phyloP scores from a whole-genome alignment of 2,329 filamentous ascomycete species.

The Talaromyces sp. region DNA sequence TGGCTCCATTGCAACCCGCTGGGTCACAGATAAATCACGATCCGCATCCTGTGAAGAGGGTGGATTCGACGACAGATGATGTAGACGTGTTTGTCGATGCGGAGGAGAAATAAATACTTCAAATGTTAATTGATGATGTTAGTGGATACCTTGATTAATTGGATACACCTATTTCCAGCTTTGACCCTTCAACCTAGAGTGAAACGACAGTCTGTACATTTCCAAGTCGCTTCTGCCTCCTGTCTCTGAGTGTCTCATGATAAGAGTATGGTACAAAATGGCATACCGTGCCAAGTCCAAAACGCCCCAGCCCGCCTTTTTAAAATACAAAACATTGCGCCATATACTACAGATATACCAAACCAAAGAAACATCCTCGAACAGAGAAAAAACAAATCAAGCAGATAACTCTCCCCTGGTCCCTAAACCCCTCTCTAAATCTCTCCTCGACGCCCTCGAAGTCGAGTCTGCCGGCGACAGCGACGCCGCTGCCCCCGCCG shows the following conservation, averaged over 20 bases:
- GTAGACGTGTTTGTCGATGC: conserved; percentile 46
- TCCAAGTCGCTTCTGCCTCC: background rate
- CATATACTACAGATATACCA: background rate
- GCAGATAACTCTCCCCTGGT: conserved; percentile 37
- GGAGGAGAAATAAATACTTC: conserved; percentile 24
- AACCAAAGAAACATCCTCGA: background rate
- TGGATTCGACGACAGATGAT: conserved; percentile 38
- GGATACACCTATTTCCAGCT: background rate
- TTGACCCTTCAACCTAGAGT: background rate
- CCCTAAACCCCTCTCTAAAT: conserved; percentile 35
- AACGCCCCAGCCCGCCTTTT: background rate
- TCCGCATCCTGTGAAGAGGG: conserved; percentile 29
- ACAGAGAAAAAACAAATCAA: conserved; percentile 20
- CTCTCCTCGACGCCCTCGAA: conserved; percentile 23
- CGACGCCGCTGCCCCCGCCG: background rate
- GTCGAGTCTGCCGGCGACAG: conserved; percentile 9
- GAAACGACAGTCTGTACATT: background rate
- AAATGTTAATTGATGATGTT: background rate
- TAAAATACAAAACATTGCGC: background rate
- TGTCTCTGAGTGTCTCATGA: background rate
- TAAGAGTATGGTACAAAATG: background rate
- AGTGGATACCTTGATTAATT: background rate
- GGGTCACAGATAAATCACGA: conserved; percentile 11
- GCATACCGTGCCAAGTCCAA: background rate
- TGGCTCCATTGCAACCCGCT: conserved; percentile 21